Percentiles rank a stretch among this genome's conserved stretches.
Evolutionary conservation across 2,329 filamentous ascomycete species (phyloP).

Genomic region (Diaporthe amygdali): DNA sequence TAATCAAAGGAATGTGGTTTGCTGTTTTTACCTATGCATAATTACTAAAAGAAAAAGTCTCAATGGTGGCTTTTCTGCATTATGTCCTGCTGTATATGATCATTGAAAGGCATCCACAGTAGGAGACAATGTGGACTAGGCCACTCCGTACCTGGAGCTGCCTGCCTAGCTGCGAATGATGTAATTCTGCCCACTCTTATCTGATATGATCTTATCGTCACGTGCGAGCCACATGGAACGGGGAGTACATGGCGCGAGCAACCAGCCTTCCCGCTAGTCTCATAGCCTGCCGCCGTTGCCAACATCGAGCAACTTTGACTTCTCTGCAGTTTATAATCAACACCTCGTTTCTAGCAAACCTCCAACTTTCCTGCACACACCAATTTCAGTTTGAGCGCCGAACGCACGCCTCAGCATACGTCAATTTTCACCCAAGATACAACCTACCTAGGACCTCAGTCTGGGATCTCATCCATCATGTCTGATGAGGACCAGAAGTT

Average conservation of each 20-base stretch:
- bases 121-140: too few species aligned
- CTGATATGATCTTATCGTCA: background rate
- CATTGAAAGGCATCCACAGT: too few species aligned
- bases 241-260: background rate
- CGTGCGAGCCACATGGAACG: background rate
- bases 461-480: constrained; percentile 37
- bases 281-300: background rate
- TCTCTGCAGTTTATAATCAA: background rate
- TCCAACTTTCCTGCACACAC: background rate
- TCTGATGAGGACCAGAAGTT: constrained; percentile 57
- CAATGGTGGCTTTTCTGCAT: too few species aligned
- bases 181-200: background rate
- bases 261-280: too few species aligned
- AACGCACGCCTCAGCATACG: background rate
- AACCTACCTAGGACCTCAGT: too few species aligned
- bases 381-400: background rate
- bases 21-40: background rate
- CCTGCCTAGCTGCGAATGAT: background rate
- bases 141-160: too few species aligned
- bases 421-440: background rate
- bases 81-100: too few species aligned
- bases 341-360: too few species aligned
- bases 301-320: too few species aligned
- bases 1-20: background rate
- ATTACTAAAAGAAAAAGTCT: background rate